These are phyloP conservation scores for Eucalyptus viminalis DNA, from an alignment of 345 rosid species.

Conservation along the genomic window DNA sequence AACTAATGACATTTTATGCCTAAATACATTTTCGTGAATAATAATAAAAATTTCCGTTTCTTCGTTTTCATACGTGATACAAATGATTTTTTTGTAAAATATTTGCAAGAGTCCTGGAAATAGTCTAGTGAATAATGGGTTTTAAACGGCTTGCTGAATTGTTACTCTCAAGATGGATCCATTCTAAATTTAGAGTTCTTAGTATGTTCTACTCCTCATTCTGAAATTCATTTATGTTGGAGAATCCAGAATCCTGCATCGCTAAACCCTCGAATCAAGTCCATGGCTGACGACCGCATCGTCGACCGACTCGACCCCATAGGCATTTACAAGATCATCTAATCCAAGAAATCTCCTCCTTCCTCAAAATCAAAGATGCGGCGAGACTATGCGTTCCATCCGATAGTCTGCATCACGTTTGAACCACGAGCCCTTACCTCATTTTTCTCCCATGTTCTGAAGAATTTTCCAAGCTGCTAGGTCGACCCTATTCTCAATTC, in stretches of 20 bases:
- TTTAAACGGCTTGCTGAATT: not conserved
- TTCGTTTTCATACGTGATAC: accelerated
- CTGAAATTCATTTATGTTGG: not conserved
- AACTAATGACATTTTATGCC: too few species aligned
- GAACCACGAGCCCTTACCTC: not conserved
- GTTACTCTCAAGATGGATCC: not conserved
- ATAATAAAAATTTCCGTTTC: accelerated
- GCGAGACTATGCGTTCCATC: not conserved
- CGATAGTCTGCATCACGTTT: not conserved
- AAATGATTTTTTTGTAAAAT: too few species aligned
- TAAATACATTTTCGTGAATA: too few species aligned
- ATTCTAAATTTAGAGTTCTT: not conserved
- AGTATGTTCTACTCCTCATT: not conserved
- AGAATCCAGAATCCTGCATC: not conserved
- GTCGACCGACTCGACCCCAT: too few species aligned
- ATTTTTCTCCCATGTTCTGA: not conserved
- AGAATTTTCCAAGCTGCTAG: not conserved
- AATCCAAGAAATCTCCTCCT: too few species aligned
- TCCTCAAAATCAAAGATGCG: too few species aligned
- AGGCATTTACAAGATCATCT: too few species aligned
- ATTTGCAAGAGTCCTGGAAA: too few species aligned
- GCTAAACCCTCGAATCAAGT: not conserved
- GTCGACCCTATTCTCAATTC: not conserved
- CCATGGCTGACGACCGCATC: not conserved
- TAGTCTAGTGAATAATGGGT: not conserved